phyloP scores from a whole-genome alignment of 2,329 filamentous ascomycete species.

The Hypoxylon sp. region DNA sequence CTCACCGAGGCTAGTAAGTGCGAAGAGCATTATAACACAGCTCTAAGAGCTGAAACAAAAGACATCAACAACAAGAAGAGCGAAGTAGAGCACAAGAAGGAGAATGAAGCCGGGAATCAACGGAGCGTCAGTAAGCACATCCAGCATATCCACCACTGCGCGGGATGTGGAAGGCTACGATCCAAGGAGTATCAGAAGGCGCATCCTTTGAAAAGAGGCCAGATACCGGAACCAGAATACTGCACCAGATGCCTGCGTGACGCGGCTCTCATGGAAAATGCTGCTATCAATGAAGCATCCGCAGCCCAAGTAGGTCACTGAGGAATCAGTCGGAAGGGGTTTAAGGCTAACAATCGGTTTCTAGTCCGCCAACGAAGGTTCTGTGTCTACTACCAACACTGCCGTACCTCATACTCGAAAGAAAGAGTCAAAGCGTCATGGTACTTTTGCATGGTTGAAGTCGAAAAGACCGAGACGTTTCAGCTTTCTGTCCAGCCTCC shows the following conservation, averaged over 20 bases:
- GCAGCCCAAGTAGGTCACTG: constrained; percentile 10
- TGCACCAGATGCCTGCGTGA: constrained; percentile 41
- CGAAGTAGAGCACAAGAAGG: background rate
- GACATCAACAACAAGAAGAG: background rate
- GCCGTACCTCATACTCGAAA: constrained; percentile 19
- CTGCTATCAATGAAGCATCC: constrained; percentile 9
- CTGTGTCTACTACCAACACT: constrained; percentile 9
- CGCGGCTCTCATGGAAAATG: constrained; percentile 27
- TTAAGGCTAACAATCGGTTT: constrained; percentile 16
- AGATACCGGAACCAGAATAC: constrained; percentile 45
- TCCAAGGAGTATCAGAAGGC: constrained; percentile 44
- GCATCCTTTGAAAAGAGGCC: constrained; percentile 46
- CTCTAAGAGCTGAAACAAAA: constrained; percentile 6
- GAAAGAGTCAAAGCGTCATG: constrained; percentile 19
- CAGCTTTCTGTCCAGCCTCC: constrained; percentile 28
- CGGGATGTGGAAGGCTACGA: constrained; percentile 46
- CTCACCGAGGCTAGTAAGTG: constrained; percentile 25
- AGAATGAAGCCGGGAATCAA: constrained; percentile 1
- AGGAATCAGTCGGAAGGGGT: background rate
- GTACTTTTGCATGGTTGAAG: constrained; percentile 17
- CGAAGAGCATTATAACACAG: constrained; percentile 34
- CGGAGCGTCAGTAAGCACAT: constrained; percentile 40
- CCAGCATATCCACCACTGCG: constrained; percentile 45
- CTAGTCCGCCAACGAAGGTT: constrained; percentile 18
- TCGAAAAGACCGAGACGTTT: constrained; percentile 26